Evolutionary conservation across 1,284 basidiomycete genomes (phyloP).

Genomic region (Binderoboletus segoi): DNA sequence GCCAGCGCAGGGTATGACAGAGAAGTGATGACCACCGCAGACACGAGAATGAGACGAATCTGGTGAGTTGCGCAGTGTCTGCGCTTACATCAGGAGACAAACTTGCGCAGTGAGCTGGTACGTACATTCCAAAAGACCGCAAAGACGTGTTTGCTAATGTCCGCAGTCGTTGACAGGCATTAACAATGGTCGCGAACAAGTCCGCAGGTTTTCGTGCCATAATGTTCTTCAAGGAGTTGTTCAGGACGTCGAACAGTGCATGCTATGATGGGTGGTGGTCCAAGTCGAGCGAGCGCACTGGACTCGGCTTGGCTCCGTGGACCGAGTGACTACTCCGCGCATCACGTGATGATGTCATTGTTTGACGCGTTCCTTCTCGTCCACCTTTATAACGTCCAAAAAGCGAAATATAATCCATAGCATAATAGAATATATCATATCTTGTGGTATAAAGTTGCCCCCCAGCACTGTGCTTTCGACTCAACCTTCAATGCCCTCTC

Average conservation of each 20-base stretch:
- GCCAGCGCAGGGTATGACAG: slow-evolving; percentile 92
- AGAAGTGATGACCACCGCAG: slow-evolving; percentile 92
- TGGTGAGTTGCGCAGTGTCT: slow-evolving; percentile 89
- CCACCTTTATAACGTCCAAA: too few relatives aligned
- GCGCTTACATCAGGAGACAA: slow-evolving; percentile 18
- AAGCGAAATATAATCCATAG: slow-evolving; percentile 13
- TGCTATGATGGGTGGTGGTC: slow-evolving; percentile 14
- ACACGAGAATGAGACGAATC: slow-evolving; percentile 92
- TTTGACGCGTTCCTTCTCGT: not conserved
- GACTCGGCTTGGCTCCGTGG: too few relatives aligned
- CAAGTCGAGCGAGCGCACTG: too few relatives aligned
- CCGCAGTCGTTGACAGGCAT: slow-evolving; percentile 39
- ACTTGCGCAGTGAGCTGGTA: slow-evolving; percentile 21
- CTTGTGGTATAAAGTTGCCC: slow-evolving; percentile 24
- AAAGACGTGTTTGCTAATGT: slow-evolving; percentile 56
- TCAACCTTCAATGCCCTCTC: not conserved
- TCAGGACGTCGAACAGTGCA: slow-evolving; percentile 18
- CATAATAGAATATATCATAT: slow-evolving; percentile 14
- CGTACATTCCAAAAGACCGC: slow-evolving; percentile 76
- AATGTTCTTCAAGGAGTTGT: slow-evolving; percentile 2
- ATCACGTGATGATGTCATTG: slow-evolving; percentile 25
- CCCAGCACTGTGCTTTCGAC: not conserved
- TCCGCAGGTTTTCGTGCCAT: slow-evolving; percentile 27
- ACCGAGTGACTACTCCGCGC: too few relatives aligned
- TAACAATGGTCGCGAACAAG: slow-evolving; percentile 19